phyloP scores from a whole-genome alignment of 495 filamentous ascomycete species.

The Podospora pseudocomata region DNA sequence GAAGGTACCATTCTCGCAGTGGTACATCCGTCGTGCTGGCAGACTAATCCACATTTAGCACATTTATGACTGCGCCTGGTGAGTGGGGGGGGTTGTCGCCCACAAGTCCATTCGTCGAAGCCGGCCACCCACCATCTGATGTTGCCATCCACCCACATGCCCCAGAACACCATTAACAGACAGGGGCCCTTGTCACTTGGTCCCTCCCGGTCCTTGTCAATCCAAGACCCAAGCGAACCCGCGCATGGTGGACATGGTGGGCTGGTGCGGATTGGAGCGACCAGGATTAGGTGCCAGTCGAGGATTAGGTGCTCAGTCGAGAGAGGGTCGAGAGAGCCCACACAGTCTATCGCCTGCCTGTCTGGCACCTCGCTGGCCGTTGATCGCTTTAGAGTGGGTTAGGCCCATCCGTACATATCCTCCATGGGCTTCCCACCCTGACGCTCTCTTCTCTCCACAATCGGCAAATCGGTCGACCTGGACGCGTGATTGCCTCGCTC shows the following conservation, averaged over 20 bases:
- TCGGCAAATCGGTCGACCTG: conserved; percentile 49
- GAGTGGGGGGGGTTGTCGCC: conserved; percentile 2
- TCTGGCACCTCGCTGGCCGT: conserved; percentile 34
- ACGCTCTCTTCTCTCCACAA: conserved; percentile 40
- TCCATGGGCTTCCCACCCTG: conserved; percentile 45
- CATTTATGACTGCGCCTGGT: conserved; percentile 33
- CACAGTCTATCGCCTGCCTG: conserved; percentile 17
- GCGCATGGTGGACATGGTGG: conserved; percentile 31
- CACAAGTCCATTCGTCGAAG: conserved; percentile 23
- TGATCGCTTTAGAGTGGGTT: conserved; percentile 30
- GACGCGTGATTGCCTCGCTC: conserved; percentile 36
- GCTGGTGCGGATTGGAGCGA: conserved; percentile 18
- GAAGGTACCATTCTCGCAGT: conserved; percentile 23
- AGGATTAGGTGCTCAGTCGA: no score
- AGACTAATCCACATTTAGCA: conserved; percentile 34
- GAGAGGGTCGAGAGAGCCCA: conserved; percentile 18
- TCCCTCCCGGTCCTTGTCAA: conserved; percentile 39
- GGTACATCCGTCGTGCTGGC: conserved; percentile 30
- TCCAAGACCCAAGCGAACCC: conserved; percentile 42
- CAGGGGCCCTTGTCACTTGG: conserved; percentile 28
- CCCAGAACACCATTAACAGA: conserved; percentile 42
- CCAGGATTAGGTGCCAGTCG: conserved; percentile 17
- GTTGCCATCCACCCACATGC: conserved; percentile 45
- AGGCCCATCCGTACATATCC: conserved; percentile 44
- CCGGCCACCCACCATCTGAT: conserved; percentile 32